phyloP scores from a whole-genome alignment of 208 protist genomes.

The Leishmania martiniquensis region DNA sequence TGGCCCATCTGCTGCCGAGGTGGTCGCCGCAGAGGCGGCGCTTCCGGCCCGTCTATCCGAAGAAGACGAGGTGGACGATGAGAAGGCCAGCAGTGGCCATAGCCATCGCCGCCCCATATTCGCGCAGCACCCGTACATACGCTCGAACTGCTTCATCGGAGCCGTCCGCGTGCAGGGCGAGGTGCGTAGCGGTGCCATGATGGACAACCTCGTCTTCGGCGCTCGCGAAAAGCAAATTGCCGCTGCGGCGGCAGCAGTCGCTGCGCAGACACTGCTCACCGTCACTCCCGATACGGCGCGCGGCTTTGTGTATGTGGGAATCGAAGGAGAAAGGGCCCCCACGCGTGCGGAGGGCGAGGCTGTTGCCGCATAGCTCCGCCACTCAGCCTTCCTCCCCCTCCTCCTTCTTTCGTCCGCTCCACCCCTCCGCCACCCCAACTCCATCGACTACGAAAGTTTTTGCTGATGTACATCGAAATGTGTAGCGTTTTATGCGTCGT shows the following conservation, averaged over 20 bases:
- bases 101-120: constrained; percentile 26
- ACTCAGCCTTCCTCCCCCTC: background rate
- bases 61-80: constrained; percentile 57
- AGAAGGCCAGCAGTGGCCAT: constrained; percentile 2
- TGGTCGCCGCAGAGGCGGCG: constrained; percentile 27
- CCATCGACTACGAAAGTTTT: background rate
- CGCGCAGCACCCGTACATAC: constrained; percentile 66
- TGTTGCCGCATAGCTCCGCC: background rate
- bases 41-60: constrained; percentile 34
- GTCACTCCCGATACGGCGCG: constrained; percentile 16
- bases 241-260: constrained; percentile 9
- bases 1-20: constrained; percentile 44
- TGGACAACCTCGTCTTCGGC: constrained; percentile 79
- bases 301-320: constrained; percentile 40
- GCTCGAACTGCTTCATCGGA: constrained; percentile 56
- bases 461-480: constrained; percentile 5
- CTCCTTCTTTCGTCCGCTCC: background rate
- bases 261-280: constrained; percentile 21
- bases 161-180: constrained; percentile 71
- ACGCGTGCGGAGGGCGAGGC: constrained; percentile 7
- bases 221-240: constrained; percentile 28
- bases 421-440: no score
- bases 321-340: constrained; percentile 38
- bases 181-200: constrained; percentile 57
- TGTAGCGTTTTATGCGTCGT: background rate